phyloP scores from a whole-genome alignment of 2,329 filamentous ascomycete genomes.

The Fusarium siculi region DNA sequence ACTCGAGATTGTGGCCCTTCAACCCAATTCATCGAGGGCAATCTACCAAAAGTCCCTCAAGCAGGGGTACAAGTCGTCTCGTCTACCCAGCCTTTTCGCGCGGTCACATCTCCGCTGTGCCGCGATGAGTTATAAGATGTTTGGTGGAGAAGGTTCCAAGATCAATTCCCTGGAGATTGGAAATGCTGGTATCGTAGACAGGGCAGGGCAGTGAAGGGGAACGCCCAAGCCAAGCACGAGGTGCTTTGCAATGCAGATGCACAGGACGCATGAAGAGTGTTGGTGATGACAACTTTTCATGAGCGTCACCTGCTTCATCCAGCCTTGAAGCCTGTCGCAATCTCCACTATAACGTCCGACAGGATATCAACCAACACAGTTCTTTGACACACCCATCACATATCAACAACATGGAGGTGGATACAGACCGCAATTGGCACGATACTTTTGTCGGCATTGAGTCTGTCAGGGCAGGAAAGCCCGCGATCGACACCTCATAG shows the following conservation, averaged over 20 bases:
- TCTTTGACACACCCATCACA: slow-evolving; percentile 20
- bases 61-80: slow-evolving; percentile 18
- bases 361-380: slow-evolving; percentile 36
- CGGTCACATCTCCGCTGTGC: slow-evolving; percentile 31
- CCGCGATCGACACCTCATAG: slow-evolving; percentile 31
- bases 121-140: slow-evolving; percentile 18
- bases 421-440: slow-evolving; percentile 3
- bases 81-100: slow-evolving; percentile 19
- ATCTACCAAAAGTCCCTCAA: slow-evolving; percentile 33
- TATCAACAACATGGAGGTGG: slow-evolving; percentile 12
- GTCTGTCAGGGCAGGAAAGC: slow-evolving; percentile 27
- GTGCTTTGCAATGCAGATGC: slow-evolving; percentile 22
- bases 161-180: background rate
- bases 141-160: slow-evolving; percentile 27
- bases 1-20: slow-evolving; percentile 10
- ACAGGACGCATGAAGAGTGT: slow-evolving; percentile 29
- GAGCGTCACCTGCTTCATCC: slow-evolving; percentile 36
- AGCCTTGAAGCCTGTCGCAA: slow-evolving; percentile 17
- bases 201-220: background rate
- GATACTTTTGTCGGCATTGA: slow-evolving; percentile 31
- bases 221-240: background rate
- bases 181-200: background rate
- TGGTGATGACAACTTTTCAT: slow-evolving; percentile 34
- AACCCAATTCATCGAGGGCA: slow-evolving; percentile 7
- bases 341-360: slow-evolving; percentile 23